Base-by-base conservation (phyloP, 2,329 filamentous ascomycete species). In the Huntiella moniliformis region DNA sequence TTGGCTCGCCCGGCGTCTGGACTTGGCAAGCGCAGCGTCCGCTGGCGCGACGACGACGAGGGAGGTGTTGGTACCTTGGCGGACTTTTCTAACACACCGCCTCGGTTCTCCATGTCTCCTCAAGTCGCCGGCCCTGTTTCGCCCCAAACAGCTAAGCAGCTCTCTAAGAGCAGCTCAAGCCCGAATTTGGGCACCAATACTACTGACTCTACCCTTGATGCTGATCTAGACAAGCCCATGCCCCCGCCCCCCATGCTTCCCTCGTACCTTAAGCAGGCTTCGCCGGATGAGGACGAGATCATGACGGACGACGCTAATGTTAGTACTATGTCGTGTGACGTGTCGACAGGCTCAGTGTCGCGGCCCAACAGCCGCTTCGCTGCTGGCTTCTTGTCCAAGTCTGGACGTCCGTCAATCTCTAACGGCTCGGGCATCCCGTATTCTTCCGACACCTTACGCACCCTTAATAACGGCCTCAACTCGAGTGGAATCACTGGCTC, bases 1-100 rank as follows among this genome's bases (percentile, higher is more conserved):
- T 16, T 49, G 39, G 37, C 39, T 35, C 47, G 47, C 4, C 47
- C 47, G 3, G 38, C 47, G 5, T 70, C 73, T 7, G 73, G 77
- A 1, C 59, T 65, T 46, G 22, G 22, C 22, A 85, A 85, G 61
- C 74, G 87, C 50, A 79, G 72, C 39, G 88, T 98, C 4, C 75
- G 88, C 52, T 98, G 91, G 91, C 78, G 84, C 49, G 86, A 93
- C 55, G 91, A 96, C 55, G 91, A 96, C 55, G 84, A 74, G 56
- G 65, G 79, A 2, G 81, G 92, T 56, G 77, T 88, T 44, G 87
- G 86, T 17, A 78, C 79, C 1, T 65, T 96, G 47, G 86, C 82
- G 8, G 91, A 96, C 58, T 95, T 88, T 57, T 83, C 88, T 56
- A 84, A 85, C 62, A 95, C 88, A 2, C 88, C 91, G 39, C 47